Base-by-base conservation (phyloP, 768 basidiomycete species). In the Nevesoporus exiguus region DNA sequence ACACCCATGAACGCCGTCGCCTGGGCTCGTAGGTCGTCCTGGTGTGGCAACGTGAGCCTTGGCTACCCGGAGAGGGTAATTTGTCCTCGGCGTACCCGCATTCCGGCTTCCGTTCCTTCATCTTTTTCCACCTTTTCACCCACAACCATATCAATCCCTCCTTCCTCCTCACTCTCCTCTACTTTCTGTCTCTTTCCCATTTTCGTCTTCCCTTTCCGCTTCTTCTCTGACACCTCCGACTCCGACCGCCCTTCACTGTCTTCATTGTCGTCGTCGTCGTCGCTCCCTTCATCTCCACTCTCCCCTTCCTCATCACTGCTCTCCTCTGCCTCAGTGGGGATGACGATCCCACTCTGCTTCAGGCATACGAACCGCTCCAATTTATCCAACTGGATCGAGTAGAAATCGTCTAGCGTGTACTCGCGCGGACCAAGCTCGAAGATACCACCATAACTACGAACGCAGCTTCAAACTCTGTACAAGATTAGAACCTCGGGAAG, bases 371-470 rank as follows among this genome's bases (percentile, higher is more conserved):
- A 95, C 10, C 78, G 72, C 39, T 95, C 93, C 71, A 95, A 73
- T 68, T 95, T 95, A 63, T 94, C 92, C 19, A 97, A 76, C 54
- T 84, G 80, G 11, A 97, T 71, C 2, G 81, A 76, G 69, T 93
- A 76, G 63, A 95, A 97, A 62, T 96, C 94, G 64, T 94, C 92
- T 7, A 97, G 74, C 0, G 93, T 95, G 60, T 89, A 93, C 69
- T 97, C 93, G 22, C 83, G 80, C 13, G 87, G 77, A 0, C 90
- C 88, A 15, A 82, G 78, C 69, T 96, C 94, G 60, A 83, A 88
- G 17, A 95, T 95, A 0, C 93, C 93, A 10, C 93, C 92, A 62
- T 95, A 95, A 51, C 90, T 90, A 55, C 47, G 3, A 30, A 3
- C 14, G 25, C 10, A 2, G 19, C 37, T 33, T 54, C 7, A 52